A percentile compares a stretch with the other conserved stretches of the same genome.
Conservation (phyloP, 2,329 filamentous ascomycete genomes). For the Nothopassalora personata region DNA sequence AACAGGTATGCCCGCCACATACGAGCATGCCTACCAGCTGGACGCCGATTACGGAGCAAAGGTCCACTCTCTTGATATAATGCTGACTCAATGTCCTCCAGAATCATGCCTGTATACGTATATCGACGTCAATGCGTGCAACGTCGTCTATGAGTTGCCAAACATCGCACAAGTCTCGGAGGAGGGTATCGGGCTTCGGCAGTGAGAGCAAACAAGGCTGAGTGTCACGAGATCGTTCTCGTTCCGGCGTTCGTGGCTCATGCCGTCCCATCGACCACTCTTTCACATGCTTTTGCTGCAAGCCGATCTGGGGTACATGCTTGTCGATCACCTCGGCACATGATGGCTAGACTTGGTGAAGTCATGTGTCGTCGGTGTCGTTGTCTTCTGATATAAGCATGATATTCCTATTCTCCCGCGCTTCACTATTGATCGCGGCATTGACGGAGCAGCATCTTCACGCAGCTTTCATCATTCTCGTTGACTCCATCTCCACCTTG, state of each 20-base stretch:
- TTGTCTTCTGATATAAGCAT: slow-evolving; percentile 12
- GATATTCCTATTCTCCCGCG: slow-evolving; percentile 1
- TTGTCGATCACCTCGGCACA: slow-evolving; percentile 8
- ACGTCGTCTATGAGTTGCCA: neutral
- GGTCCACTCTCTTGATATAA: neutral
- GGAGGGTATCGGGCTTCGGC: neutral
- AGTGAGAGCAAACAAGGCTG: neutral
- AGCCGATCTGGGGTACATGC: slow-evolving; percentile 5
- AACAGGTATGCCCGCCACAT: neutral
- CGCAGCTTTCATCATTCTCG: slow-evolving; percentile 2
- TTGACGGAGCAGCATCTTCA: neutral
- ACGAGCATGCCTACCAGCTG: neutral
- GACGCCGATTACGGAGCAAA: slow-evolving; percentile 6
- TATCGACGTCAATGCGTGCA: neutral
- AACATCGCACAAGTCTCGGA: neutral
- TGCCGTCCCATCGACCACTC: neutral
- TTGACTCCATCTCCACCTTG: neutral
- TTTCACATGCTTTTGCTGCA: slow-evolving; percentile 10
- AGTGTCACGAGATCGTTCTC: slow-evolving; percentile 2
- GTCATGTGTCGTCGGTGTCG: slow-evolving; percentile 11
- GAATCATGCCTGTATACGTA: neutral
- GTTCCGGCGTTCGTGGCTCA: neutral
- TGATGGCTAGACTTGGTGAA: neutral
- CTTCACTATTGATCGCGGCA: neutral
- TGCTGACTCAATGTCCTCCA: slow-evolving; percentile 1